These are phyloP conservation scores for Leishmania lainsoni DNA, from an alignment of 208 protist genomes.

Conservation along the genomic window DNA sequence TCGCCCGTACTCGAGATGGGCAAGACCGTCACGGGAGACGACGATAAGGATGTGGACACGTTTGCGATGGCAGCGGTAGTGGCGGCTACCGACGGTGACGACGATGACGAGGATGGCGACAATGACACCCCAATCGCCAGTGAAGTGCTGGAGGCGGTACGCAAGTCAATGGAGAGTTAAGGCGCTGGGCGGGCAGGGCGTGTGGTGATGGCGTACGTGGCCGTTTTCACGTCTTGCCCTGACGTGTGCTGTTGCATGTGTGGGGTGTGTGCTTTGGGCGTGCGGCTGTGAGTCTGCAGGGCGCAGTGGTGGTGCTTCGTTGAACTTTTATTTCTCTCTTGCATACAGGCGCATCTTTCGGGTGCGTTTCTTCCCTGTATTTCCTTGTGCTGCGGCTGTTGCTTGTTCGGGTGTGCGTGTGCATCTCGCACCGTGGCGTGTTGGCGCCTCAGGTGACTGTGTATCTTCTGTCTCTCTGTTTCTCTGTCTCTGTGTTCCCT, in stretches of 20 bases:
- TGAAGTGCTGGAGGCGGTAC: slow-evolving; percentile 36
- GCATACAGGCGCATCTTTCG: background rate
- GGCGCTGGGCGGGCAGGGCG: slow-evolving; percentile 10
- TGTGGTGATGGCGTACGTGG: background rate
- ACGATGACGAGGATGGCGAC: slow-evolving; percentile 24
- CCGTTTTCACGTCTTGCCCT: background rate
- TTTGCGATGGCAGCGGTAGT: slow-evolving; percentile 8
- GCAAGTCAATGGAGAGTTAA: slow-evolving; percentile 35
- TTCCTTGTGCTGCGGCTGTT: background rate
- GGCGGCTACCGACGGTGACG: slow-evolving; percentile 4
- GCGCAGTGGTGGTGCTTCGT: background rate
- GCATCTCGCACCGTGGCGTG: background rate
- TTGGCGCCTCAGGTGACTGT: background rate
- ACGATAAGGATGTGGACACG: slow-evolving; percentile 17
- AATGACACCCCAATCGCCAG: slow-evolving; percentile 22
- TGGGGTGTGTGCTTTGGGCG: background rate
- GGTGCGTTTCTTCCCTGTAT: background rate
- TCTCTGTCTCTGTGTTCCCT: background rate
- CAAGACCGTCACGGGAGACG: background rate
- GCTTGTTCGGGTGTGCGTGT: background rate
- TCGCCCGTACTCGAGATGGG: slow-evolving; percentile 55
- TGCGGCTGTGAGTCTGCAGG: background rate
- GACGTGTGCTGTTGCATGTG: background rate
- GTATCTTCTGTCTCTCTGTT: background rate
- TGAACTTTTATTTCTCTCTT: background rate